Percentiles rank a stretch among this genome's conserved stretches.
phyloP scores from a whole-genome alignment of 2,329 filamentous ascomycete species.

The Xylariaceae sp. region DNA sequence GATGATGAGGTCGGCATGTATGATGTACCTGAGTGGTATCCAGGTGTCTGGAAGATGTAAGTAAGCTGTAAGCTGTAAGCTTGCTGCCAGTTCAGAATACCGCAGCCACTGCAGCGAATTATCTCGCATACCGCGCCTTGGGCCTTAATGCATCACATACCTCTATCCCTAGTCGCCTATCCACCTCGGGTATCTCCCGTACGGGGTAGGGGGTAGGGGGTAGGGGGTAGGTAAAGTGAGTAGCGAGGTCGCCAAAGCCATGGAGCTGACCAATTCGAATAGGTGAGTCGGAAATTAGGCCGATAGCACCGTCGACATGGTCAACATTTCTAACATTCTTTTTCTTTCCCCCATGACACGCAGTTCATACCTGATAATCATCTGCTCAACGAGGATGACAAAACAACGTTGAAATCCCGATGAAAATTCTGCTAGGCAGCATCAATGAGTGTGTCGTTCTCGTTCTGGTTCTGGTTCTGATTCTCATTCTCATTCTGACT shows the following conservation, averaged over 20 bases:
- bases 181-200: not conserved
- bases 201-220: not conserved
- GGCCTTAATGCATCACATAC: not conserved
- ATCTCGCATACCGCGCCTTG: constrained; percentile 1
- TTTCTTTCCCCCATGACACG: not conserved
- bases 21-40: not conserved
- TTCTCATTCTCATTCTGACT: too few relatives aligned
- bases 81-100: not conserved
- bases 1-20: not conserved
- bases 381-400: not conserved
- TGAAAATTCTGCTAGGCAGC: too few relatives aligned
- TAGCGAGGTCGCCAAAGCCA: not conserved
- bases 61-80: not conserved
- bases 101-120: not conserved
- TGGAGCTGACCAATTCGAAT: too few relatives aligned
- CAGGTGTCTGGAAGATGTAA: not conserved
- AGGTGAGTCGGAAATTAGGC: not conserved
- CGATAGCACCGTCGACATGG: not conserved
- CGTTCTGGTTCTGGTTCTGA: too few relatives aligned
- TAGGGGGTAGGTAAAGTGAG: not conserved
- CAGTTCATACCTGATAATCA: not conserved
- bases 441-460: too few relatives aligned
- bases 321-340: not conserved
- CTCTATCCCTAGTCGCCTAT: not conserved
- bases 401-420: not conserved